Evolutionary conservation across 2,329 filamentous ascomycete genomes (phyloP).

Genomic region (Scytalidium sp.): DNA sequence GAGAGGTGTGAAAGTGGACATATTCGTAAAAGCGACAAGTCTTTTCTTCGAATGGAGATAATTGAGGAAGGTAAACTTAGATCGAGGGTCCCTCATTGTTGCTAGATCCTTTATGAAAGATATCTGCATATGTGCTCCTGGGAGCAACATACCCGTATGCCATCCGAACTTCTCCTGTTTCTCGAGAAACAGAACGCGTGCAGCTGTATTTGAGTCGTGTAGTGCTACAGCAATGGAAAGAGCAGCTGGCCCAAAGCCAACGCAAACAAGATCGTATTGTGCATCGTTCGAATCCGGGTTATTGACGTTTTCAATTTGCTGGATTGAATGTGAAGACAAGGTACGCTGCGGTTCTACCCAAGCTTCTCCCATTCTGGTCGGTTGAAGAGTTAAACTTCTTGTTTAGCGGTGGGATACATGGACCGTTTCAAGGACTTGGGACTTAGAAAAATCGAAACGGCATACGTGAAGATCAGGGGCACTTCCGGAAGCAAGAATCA

Average conservation of each 20-base stretch:
- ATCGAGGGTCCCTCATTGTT: slow-evolving; percentile 61
- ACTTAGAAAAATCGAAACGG: too few species aligned
- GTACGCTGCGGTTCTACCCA: too few species aligned
- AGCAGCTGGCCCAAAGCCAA: slow-evolving; percentile 67
- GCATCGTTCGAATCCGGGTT: too few species aligned
- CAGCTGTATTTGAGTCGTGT: slow-evolving; percentile 49
- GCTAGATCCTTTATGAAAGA: slow-evolving; percentile 69
- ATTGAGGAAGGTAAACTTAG: slow-evolving; percentile 67
- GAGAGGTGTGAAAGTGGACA: slow-evolving; percentile 41
- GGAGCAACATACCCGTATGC: slow-evolving; percentile 58
- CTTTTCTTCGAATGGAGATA: slow-evolving; percentile 62
- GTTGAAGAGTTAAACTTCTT: too few species aligned
- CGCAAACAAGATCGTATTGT: slow-evolving; percentile 53
- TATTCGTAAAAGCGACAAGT: slow-evolving; percentile 58
- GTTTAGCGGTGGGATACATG: too few species aligned
- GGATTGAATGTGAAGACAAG: too few species aligned
- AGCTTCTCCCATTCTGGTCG: too few species aligned
- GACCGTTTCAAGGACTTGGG: too few species aligned
- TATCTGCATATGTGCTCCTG: slow-evolving; percentile 65
- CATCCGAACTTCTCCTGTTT: slow-evolving; percentile 57
- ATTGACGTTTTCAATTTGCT: too few species aligned
- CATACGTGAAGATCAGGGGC: too few species aligned
- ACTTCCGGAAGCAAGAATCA: too few species aligned
- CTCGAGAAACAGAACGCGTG: slow-evolving; percentile 61
- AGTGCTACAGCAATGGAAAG: slow-evolving; percentile 64